Conservation (phyloP, 345 rosid species). For the thale cress (Arabidopsis thaliana) region TAIR10.1 NC_003070.9:2277001-2277500, state of each 20-base stretch:
- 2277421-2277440: too few species aligned
- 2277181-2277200: constrained; percentile 29
- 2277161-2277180: constrained; percentile 22
- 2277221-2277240: background rate
- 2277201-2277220: constrained; percentile 17
- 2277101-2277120: constrained; percentile 64
- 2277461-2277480: background rate
- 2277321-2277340: constrained; percentile 28
- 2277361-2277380: constrained; percentile 1
- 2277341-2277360: constrained; percentile 34
- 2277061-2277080: constrained; percentile 59
- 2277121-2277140: constrained; percentile 55
- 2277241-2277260: constrained; percentile 17
- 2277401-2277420: too few species aligned
- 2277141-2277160: constrained; percentile 60
- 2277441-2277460: background rate
- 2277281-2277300: constrained; percentile 16
- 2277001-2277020: constrained; percentile 68
- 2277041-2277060: constrained; percentile 81
- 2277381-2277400: background rate
- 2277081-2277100: constrained; percentile 68
- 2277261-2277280: constrained; percentile 34
- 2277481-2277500: background rate
- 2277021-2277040: constrained; percentile 69
- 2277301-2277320: background rate